Evolutionary conservation across 768 basidiomycete genomes (phyloP), one percentile per base, ranked within the genome.

Genomic region (Hygrophorus pudorinus): DNA sequence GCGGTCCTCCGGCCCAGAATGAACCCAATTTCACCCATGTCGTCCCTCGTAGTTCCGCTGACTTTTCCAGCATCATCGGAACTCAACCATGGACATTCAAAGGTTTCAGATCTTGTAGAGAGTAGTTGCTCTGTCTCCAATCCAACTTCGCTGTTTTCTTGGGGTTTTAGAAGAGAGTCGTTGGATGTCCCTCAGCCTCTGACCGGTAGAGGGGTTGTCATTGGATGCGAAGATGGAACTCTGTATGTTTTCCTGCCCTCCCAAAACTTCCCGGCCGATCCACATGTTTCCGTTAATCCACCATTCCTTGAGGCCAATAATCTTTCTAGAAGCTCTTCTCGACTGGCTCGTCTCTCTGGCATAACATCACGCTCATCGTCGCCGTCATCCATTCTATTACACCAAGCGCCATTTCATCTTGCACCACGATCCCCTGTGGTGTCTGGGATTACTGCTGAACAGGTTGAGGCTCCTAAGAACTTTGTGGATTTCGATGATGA

Each of bases 401-500:
- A 67, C 5, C 64, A 71, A 1, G 49, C 70, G 7, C 73, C 76
- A 3, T 79, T 82, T 56, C 65, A 65, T 30, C 60, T 79, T 9
- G 61, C 72, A n/a, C 62, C 71, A 20, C 73, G 78, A 41, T 72
- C 82, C 13, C 70, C 75, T 4, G 72, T 81, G 4, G 81, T 85
- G 1, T 82, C 85, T n/a, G 80, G 78, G 9, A 63, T 90, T 4
- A 84, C 77, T 6, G 65, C 66, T 7, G 81, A 85, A 48, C 73
- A 74, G 47, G 84, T 75, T 0, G 82, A 88, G 57, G 87, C 86
- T 0, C 78, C 84, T 0, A 85, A 75, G 62, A 85, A 78, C 51
- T 80, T 75, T 53, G 80, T 88, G 1, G 88, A 90, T 55, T 86
- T 79, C 45, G 87, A 89, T 2, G 83, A 87, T 35, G 87, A 90